These are phyloP conservation scores for Nicotiana attenuata DNA, from an alignment of 257 asterid species.

Conservation along the genomic window DNA sequence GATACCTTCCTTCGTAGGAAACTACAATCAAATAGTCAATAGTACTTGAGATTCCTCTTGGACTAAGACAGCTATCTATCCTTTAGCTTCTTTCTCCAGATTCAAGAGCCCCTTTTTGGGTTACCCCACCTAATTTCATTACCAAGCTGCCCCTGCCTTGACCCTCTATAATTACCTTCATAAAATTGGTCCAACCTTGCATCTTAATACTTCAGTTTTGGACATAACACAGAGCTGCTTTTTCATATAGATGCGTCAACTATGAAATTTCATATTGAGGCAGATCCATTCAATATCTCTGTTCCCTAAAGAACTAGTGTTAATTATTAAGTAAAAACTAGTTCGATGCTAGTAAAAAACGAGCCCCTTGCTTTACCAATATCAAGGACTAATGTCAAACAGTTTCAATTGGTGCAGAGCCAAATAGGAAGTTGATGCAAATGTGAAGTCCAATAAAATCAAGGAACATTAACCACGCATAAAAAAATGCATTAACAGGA, in stretches of 20 bases:
- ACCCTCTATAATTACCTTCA: neutral
- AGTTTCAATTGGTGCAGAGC: neutral
- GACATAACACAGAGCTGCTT: neutral
- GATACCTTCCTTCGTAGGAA: neutral
- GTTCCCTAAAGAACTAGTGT: neutral
- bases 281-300: neutral
- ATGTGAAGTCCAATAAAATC: neutral
- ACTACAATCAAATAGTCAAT: neutral
- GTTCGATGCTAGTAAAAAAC: neutral
- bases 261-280: neutral
- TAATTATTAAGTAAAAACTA: neutral
- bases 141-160: neutral
- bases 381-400: neutral
- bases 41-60: neutral
- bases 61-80: neutral
- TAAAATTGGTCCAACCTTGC: neutral
- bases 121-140: neutral
- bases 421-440: neutral
- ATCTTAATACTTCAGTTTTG: neutral
- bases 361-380: neutral
- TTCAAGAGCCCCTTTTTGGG: neutral
- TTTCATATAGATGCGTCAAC: neutral
- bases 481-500: neutral
- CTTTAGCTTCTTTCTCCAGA: constrained; percentile 2
- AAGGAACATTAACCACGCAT: neutral